Percentiles rank a stretch among this genome's conserved stretches.
Evolutionary conservation across 495 filamentous ascomycete genomes (phyloP).

Genomic region (Penicillium simplicissimum): DNA sequence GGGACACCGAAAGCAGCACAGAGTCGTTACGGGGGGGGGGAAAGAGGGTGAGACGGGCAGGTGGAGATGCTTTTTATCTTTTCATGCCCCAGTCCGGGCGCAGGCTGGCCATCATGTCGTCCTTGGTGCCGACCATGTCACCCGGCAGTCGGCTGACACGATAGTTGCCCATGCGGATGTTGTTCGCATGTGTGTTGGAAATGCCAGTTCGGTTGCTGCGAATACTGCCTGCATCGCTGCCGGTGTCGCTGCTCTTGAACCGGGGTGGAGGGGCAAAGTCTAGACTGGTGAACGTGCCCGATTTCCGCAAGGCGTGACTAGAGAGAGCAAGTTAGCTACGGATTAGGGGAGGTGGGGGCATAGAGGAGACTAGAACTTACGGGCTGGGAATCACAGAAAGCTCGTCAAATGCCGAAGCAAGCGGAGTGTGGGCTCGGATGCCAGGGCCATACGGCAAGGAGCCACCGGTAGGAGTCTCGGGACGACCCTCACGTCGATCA

Average conservation of each 20-base stretch:
- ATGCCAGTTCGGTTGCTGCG: conserved; percentile 82
- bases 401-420: conserved; percentile 84
- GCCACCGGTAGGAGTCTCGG: conserved; percentile 79
- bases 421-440: conserved; percentile 69
- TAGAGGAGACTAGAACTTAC: conserved; percentile 65
- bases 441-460: conserved; percentile 69
- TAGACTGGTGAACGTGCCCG: conserved; percentile 81
- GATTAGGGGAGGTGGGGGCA: neutral
- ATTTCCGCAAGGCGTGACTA: conserved; percentile 85
- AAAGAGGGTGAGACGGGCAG: neutral
- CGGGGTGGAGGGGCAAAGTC: conserved; percentile 95
- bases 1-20: conserved; percentile 33
- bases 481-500: conserved; percentile 69
- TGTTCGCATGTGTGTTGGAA: conserved; percentile 66
- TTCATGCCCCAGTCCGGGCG: conserved; percentile 77
- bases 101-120: conserved; percentile 67
- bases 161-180: conserved; percentile 86
- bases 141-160: conserved; percentile 83
- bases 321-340: conserved; percentile 28
- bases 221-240: conserved; percentile 86
- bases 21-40: conserved; percentile 35
- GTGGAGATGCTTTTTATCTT: conserved; percentile 13
- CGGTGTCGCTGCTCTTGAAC: conserved; percentile 69
- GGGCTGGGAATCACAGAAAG: conserved; percentile 83
- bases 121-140: conserved; percentile 78